A percentile compares a stretch with the other conserved stretches of the same genome.
Conservation (phyloP, 805 yeast genomes). For the Saccharomycopsis sp. region DNA sequence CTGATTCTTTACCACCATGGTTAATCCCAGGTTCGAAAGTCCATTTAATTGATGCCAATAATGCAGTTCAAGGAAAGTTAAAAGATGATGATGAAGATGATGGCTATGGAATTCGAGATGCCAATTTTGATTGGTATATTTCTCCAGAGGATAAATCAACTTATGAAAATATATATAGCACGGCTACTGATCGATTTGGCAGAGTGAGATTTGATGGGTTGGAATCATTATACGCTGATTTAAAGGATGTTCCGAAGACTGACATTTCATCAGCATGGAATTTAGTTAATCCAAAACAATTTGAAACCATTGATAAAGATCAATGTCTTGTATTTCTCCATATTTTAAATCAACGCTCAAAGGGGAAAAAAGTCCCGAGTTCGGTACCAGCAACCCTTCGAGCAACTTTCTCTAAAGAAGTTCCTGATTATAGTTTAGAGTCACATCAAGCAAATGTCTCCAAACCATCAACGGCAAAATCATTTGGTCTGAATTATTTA, state of each 20-base stretch:
- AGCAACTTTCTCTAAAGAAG: conserved; percentile 84
- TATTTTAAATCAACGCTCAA: conserved; percentile 78
- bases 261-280: conserved; percentile 93
- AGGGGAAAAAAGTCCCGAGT: conserved; percentile 76
- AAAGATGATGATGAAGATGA: conserved; percentile 45
- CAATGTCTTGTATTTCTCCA: conserved; percentile 86
- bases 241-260: conserved; percentile 66
- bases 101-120: conserved; percentile 52
- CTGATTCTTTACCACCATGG: conserved; percentile 80
- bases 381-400: conserved; percentile 91
- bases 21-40: conserved; percentile 84
- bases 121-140: conserved; percentile 93
- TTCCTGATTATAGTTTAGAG: conserved; percentile 61
- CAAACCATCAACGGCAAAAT: conserved; percentile 24
- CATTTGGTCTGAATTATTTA: conserved; percentile 50
- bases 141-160: conserved; percentile 77
- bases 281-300: conserved; percentile 83
- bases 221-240: conserved; percentile 57
- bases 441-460: conserved; percentile 44
- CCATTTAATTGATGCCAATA: conserved; percentile 78
- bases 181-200: conserved; percentile 73
- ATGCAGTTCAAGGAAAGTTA: conserved; percentile 34
- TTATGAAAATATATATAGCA: conserved; percentile 71
- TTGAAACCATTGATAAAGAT: conserved; percentile 86
- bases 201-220: conserved; percentile 70